Percentiles rank a stretch among this genome's conserved stretches.
Conservation (phyloP, 139 green algal species). For the Volvox reticuliferus region DNA sequence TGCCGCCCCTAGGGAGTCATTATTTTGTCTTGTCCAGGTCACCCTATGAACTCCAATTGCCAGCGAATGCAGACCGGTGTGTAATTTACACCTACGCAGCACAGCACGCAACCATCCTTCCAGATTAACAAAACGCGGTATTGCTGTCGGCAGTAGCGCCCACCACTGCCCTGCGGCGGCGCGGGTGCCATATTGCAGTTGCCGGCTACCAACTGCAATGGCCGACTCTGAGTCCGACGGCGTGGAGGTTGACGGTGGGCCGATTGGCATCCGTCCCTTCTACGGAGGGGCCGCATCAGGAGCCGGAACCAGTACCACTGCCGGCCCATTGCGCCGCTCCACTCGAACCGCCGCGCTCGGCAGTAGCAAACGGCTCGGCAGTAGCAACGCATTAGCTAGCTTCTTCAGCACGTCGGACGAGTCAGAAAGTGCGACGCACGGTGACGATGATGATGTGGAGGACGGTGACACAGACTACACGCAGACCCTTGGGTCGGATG, state of each 20-base stretch:
- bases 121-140: too few species aligned
- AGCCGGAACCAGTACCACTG: background rate
- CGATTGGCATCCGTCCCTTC: background rate
- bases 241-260: background rate
- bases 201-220: background rate
- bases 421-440: constrained; percentile 1
- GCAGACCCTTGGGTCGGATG: background rate
- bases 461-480: constrained; percentile 28
- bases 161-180: too few species aligned
- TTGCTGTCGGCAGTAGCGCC: too few species aligned
- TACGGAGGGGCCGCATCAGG: background rate
- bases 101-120: too few species aligned
- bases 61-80: too few species aligned
- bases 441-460: constrained; percentile 9
- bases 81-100: too few species aligned
- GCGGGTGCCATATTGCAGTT: too few species aligned
- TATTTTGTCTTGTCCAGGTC: too few species aligned
- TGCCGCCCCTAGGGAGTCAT: too few species aligned
- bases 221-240: constrained; percentile 4
- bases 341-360: background rate
- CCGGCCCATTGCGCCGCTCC: background rate
- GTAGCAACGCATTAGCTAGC: background rate
- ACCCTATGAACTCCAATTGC: too few species aligned
- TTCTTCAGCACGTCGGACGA: constrained; percentile 18
- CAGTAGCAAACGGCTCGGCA: background rate